Conservation (phyloP, 768 basidiomycete species). For the Strobilomyces dryophilus region DNA sequence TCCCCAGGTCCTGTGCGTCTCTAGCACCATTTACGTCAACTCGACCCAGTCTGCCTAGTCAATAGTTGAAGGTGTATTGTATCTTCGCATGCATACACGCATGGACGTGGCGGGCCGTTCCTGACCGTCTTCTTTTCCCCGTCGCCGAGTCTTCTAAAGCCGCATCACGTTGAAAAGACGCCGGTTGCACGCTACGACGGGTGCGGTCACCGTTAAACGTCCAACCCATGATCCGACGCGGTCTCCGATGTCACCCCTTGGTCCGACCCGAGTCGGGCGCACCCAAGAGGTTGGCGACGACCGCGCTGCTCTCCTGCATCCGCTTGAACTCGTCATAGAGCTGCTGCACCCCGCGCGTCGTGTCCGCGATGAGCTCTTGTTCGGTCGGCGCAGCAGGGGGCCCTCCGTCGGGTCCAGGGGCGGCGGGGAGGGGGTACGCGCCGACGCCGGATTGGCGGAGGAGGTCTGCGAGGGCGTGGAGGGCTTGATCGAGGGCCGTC, state of each 20-base stretch:
- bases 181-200: background rate
- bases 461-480: conserved; percentile 43
- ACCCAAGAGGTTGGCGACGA: conserved; percentile 43
- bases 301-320: conserved; percentile 52
- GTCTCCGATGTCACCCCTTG: conserved; percentile 8
- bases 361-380: conserved; percentile 42
- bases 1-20: conserved; percentile 26
- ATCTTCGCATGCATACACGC: background rate
- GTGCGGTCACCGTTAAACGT: too few species aligned
- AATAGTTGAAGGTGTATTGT: background rate
- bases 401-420: conserved; percentile 6
- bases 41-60: conserved; percentile 5
- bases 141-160: background rate
- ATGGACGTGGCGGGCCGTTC: background rate
- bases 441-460: conserved; percentile 63
- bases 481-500: conserved; percentile 45
- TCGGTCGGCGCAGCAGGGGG: conserved; percentile 35
- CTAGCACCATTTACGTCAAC: conserved; percentile 23
- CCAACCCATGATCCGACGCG: background rate
- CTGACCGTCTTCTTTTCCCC: background rate
- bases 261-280: conserved; percentile 24
- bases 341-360: conserved; percentile 38
- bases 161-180: background rate
- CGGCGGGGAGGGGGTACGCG: conserved; percentile 49
- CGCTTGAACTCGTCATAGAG: conserved; percentile 50